Evolutionary conservation across 2,329 filamentous ascomycete genomes (phyloP).

Genomic region (Aquanectria penicillioides): DNA sequence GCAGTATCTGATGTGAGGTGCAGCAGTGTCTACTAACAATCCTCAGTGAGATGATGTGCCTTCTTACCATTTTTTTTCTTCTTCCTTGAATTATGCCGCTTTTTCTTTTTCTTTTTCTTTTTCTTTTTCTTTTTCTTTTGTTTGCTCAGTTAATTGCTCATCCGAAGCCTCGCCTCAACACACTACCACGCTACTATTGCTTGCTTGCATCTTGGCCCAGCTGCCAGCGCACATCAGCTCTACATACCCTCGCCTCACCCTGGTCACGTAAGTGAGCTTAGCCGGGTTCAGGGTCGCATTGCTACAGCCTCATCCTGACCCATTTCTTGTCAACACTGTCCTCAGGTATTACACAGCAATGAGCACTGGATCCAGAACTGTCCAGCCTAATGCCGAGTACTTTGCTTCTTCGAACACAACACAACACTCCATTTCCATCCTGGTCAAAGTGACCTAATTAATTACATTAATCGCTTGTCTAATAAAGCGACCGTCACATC

Average conservation of each 20-base stretch:
- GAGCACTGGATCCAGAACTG: neutral
- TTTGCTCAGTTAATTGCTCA: neutral
- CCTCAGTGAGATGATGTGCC: no score
- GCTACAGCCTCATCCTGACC: constrained; percentile 20
- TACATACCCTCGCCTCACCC: constrained; percentile 6
- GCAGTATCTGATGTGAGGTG: neutral
- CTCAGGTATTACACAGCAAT: neutral
- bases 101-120: neutral
- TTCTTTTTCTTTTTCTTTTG: neutral
- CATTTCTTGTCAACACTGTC: neutral
- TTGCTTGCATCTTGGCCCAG: neutral
- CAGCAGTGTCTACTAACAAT: no score
- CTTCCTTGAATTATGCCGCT: neutral
- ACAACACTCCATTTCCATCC: no score
- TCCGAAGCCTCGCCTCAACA: constrained; percentile 1
- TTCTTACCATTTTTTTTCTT: neutral
- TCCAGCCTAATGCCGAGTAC: neutral
- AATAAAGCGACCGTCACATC: constrained; percentile 2
- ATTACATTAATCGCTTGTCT: constrained; percentile 21
- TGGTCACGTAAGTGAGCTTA: constrained; percentile 16
- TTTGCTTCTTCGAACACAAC: constrained; percentile 26
- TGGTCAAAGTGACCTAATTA: no score
- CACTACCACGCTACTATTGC: neutral
- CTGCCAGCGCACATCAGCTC: constrained; percentile 13
- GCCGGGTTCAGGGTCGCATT: constrained; percentile 30